Conservation (phyloP, 2,329 filamentous ascomycete species). For the Colletotrichum falcatum region DNA sequence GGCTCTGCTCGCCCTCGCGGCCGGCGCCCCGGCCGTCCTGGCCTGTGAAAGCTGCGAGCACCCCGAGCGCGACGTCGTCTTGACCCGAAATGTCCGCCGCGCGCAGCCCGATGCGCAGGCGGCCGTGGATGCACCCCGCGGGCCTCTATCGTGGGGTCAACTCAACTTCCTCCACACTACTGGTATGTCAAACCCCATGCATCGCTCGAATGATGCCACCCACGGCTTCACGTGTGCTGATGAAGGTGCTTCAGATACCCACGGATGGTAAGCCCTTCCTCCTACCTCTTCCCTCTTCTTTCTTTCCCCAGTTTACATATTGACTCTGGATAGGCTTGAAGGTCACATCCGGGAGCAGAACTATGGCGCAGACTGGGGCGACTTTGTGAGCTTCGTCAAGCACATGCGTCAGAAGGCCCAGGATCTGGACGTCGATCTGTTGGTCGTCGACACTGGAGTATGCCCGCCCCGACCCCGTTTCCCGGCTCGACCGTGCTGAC, state of each 20-base stretch:
- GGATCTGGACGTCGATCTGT: slow-evolving; percentile 67
- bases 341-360: slow-evolving; percentile 72
- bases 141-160: slow-evolving; percentile 70
- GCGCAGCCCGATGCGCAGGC: slow-evolving; percentile 60
- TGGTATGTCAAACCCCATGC: background rate
- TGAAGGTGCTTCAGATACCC: slow-evolving; percentile 62
- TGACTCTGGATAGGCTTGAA: slow-evolving; percentile 59
- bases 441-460: slow-evolving; percentile 70
- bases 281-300: no score
- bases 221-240: slow-evolving; percentile 56
- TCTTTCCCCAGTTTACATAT: background rate
- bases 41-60: slow-evolving; percentile 31
- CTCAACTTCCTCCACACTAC: slow-evolving; percentile 65
- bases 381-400: slow-evolving; percentile 70
- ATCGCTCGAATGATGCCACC: background rate
- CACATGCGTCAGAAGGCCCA: slow-evolving; percentile 70
- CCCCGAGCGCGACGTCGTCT: slow-evolving; percentile 29
- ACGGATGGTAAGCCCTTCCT: slow-evolving; percentile 13
- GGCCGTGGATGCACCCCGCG: slow-evolving; percentile 57
- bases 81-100: slow-evolving; percentile 55
- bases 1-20: slow-evolving; percentile 11
- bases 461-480: slow-evolving; percentile 15
- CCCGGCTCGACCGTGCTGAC: slow-evolving; percentile 35
- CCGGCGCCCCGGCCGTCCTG: background rate
- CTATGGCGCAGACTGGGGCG: slow-evolving; percentile 75